A percentile compares a stretch with the other conserved stretches of the same genome.
Conservation (phyloP, 2,329 filamentous ascomycete species). For the Fusarium longipes region DNA sequence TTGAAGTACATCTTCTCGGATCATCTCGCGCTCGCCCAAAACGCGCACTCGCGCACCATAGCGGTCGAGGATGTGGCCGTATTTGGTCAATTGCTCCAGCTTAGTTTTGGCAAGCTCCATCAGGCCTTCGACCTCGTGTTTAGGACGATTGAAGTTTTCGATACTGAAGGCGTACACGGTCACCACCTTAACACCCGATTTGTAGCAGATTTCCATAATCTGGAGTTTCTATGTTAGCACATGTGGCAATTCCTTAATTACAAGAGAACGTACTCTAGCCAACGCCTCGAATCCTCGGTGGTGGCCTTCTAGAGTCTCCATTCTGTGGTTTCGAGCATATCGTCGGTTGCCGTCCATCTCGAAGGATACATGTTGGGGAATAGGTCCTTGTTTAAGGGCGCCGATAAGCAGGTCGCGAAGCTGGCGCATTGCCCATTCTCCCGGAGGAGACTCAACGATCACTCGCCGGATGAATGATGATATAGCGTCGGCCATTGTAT, state of each 20-base stretch:
- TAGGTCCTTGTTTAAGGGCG: constrained; percentile 86
- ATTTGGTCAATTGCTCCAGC: constrained; percentile 88
- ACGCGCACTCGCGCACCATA: constrained; percentile 91
- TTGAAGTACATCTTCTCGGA: constrained; percentile 87
- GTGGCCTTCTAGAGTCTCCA: constrained; percentile 96
- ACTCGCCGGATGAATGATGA: constrained; percentile 68
- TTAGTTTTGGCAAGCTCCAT: constrained; percentile 99
- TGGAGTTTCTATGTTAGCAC: constrained; percentile 49
- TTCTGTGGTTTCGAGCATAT: constrained; percentile 88
- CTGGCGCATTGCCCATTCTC: constrained; percentile 86
- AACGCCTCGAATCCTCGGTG: constrained; percentile 95
- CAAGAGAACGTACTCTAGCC: constrained; percentile 77
- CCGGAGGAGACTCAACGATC: constrained; percentile 87
- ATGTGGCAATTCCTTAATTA: constrained; percentile 35
- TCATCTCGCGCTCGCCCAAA: constrained; percentile 83
- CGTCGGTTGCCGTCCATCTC: constrained; percentile 99
- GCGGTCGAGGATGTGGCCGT: constrained; percentile 90
- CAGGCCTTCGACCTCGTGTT: constrained; percentile 94
- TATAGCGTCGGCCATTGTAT: constrained; percentile 65
- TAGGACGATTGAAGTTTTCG: constrained; percentile 97
- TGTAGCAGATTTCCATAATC: constrained; percentile 98
- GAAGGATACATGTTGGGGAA: constrained; percentile 97
- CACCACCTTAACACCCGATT: constrained; percentile 94
- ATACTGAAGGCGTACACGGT: constrained; percentile 99
- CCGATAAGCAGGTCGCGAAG: constrained; percentile 88